These are phyloP conservation scores for Fusarium torreyae DNA, from an alignment of 2,329 filamentous ascomycete species.

Conservation along the genomic window DNA sequence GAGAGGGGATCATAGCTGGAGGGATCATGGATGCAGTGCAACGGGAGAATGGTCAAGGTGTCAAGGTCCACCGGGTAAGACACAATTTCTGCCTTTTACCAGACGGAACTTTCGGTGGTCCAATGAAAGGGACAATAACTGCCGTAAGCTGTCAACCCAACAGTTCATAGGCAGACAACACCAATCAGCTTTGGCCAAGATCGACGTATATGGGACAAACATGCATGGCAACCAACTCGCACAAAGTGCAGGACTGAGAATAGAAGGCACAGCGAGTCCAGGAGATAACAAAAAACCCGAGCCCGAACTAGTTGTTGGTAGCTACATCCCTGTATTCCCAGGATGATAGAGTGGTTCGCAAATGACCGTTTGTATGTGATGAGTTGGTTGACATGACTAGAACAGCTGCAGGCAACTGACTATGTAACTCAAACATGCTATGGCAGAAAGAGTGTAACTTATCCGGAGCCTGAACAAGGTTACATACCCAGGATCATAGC, in stretches of 20 bases:
- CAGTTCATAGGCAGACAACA: constrained; percentile 10
- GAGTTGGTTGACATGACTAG: constrained; percentile 32
- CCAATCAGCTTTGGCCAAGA: constrained; percentile 40
- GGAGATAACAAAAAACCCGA: neutral
- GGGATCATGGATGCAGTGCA: constrained; percentile 42
- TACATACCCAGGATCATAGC: constrained; percentile 30
- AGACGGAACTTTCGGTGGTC: constrained; percentile 16
- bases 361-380: constrained; percentile 19
- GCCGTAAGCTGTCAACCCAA: constrained; percentile 33
- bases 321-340: constrained; percentile 12
- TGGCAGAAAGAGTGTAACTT: constrained; percentile 16
- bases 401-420: constrained; percentile 22
- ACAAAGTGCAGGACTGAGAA: constrained; percentile 18
- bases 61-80: constrained; percentile 36
- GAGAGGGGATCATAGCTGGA: constrained; percentile 37
- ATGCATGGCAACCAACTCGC: constrained; percentile 15
- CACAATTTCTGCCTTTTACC: constrained; percentile 24
- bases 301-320: constrained; percentile 13
- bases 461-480: constrained; percentile 29
- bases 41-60: constrained; percentile 38
- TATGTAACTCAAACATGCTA: constrained; percentile 11
- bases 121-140: constrained; percentile 40
- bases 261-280: neutral
- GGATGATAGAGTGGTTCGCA: neutral
- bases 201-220: constrained; percentile 25